A percentile compares a stretch with the other conserved stretches of the same genome.
Evolutionary conservation across 176 grass and related monocot genomes (phyloP).

Genomic region (Avena eriantha): DNA sequence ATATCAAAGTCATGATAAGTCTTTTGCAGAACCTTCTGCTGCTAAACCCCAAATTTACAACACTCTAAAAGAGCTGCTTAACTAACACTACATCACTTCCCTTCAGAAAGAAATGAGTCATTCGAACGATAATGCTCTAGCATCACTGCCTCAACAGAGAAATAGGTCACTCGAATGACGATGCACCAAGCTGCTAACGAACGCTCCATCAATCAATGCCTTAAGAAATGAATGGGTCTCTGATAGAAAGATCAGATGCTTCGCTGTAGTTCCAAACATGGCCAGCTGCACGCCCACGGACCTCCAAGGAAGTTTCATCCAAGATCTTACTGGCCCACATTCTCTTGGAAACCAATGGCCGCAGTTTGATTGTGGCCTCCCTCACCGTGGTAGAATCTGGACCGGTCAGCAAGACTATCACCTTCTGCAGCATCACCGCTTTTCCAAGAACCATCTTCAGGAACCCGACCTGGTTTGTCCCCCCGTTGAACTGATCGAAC

Average conservation of each 20-base stretch:
- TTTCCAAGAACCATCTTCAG: conserved; percentile 28
- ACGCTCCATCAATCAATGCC: neutral
- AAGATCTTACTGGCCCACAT: conserved; percentile 11
- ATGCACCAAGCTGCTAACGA: neutral
- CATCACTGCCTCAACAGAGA: neutral
- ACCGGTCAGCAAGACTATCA: conserved; percentile 21
- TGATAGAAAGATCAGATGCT: conserved; percentile 45
- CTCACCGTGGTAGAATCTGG: neutral
- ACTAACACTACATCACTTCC: neutral
- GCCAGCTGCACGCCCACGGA: neutral
- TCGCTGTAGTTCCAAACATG: neutral
- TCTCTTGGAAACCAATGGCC: conserved; percentile 13
- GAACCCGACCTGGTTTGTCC: conserved; percentile 26
- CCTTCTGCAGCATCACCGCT: conserved; percentile 10
- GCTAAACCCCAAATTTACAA: neutral
- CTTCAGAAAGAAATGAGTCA: neutral
- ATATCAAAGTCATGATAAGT: neutral
- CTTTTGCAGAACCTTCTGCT: neutral
- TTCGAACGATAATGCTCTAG: neutral
- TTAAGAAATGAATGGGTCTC: conserved; percentile 31
- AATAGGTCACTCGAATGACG: neutral
- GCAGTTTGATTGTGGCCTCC: neutral
- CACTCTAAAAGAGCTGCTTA: neutral
- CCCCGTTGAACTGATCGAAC: conserved; percentile 14
- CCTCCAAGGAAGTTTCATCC: neutral